Conservation (phyloP, 139 green algal genomes). For the Diplosphaera chodatii region DNA sequence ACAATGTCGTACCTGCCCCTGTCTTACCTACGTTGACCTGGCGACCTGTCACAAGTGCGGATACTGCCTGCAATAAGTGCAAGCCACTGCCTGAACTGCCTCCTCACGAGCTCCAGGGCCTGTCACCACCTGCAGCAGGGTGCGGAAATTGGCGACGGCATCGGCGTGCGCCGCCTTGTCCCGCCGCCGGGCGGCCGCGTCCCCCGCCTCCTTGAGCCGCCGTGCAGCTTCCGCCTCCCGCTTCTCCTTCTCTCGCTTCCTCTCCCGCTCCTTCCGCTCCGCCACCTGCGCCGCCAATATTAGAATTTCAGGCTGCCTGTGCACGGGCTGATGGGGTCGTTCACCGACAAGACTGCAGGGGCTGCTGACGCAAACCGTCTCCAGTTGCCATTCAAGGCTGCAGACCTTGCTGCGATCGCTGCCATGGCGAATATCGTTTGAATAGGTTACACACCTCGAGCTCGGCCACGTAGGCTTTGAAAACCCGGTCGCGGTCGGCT, state of each 20-base stretch:
- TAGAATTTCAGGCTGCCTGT: not conserved
- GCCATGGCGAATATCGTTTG: no score
- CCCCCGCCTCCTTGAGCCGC: constrained; percentile 2
- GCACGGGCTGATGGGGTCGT: no score
- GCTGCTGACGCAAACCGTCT: no score
- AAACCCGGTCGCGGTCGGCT: constrained; percentile 28
- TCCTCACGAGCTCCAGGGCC: no score
- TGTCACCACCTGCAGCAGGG: constrained; percentile 30
- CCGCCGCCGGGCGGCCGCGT: constrained; percentile 22
- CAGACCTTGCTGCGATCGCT: no score
- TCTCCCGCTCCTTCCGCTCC: constrained; percentile 3
- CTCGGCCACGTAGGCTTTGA: constrained; percentile 31
- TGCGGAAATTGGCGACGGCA: constrained; percentile 40
- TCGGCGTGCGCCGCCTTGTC: constrained; percentile 33
- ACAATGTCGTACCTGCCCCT: no score
- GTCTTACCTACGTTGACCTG: no score
- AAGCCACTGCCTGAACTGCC: no score
- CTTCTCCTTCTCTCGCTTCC: constrained; percentile 1
- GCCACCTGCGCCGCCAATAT: not conserved
- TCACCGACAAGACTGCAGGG: no score
- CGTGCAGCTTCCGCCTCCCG: constrained; percentile 9
- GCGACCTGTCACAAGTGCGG: no score
- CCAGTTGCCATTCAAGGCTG: no score
- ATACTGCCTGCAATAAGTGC: no score
- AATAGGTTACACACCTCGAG: constrained; percentile 15